These are phyloP conservation scores for Fusarium sp. DNA, from an alignment of 2,329 filamentous ascomycete species.

Conservation along the genomic window DNA sequence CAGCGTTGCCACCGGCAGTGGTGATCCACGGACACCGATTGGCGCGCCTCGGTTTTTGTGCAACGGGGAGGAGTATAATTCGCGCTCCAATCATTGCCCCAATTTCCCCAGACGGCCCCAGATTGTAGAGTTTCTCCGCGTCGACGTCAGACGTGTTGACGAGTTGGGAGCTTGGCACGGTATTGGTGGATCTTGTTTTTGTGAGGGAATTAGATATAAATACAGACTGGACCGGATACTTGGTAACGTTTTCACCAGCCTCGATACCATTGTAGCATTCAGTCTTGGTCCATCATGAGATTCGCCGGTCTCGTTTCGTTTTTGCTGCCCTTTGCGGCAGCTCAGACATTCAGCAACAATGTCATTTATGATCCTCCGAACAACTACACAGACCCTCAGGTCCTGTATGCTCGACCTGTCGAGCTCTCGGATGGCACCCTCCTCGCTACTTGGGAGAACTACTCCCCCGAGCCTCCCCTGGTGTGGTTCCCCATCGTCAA, in stretches of 20 bases:
- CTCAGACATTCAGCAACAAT: conserved; percentile 41
- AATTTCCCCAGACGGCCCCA: conserved; percentile 27
- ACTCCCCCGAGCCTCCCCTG: conserved; percentile 65
- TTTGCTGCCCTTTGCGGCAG: conserved; percentile 29
- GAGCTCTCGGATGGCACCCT: conserved; percentile 60
- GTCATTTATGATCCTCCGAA: conserved; percentile 56
- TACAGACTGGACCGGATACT: not conserved
- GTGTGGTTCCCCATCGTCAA: conserved; percentile 67
- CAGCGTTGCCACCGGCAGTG: conserved; percentile 3
- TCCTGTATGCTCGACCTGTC: conserved; percentile 58
- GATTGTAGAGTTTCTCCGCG: conserved; percentile 31
- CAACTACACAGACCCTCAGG: conserved; percentile 58
- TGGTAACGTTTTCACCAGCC: not conserved
- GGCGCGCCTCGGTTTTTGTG: conserved; percentile 21
- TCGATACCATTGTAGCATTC: conserved; percentile 12
- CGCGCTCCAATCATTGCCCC: conserved; percentile 33
- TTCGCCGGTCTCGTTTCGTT: conserved; percentile 25
- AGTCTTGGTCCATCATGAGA: conserved; percentile 23
- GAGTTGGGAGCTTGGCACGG: conserved; percentile 2
- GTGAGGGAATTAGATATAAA: conserved; percentile 23
- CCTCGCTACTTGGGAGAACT: conserved; percentile 68
- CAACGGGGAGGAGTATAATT: not conserved
- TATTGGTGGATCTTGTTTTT: conserved; percentile 4
- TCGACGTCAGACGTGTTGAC: not conserved
- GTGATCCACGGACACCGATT: conserved; percentile 11